Conservation (phyloP, 345 rosid genomes). For the Chamaenerion angustifolium region DNA sequence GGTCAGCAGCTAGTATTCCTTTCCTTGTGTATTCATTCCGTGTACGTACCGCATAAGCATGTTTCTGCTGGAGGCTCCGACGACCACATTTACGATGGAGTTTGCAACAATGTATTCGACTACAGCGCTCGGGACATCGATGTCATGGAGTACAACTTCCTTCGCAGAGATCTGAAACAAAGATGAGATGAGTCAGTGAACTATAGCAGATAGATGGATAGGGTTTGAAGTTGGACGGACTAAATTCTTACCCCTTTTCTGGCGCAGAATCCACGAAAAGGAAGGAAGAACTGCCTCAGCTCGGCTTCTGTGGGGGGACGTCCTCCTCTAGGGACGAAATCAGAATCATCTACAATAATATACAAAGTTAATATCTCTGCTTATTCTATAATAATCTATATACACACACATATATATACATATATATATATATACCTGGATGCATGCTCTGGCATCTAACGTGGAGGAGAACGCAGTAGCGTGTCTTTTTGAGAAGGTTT, state of each 20-base stretch:
- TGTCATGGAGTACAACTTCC: constrained; percentile 49
- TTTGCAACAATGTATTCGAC: constrained; percentile 25
- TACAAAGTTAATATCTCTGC: too few species aligned
- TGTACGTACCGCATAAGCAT: constrained; percentile 24
- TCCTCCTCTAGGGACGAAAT: constrained; percentile 19
- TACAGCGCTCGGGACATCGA: constrained; percentile 44
- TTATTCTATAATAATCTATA: too few species aligned
- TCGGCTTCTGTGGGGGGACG: constrained; percentile 39
- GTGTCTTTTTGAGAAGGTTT: constrained; percentile 13
- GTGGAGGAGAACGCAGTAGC: constrained; percentile 28
- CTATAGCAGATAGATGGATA: too few species aligned
- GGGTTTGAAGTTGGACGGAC: not conserved
- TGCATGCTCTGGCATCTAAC: constrained; percentile 17
- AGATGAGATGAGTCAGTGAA: too few species aligned
- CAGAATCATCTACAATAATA: constrained; percentile 15
- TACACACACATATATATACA: too few species aligned
- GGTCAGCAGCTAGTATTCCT: too few species aligned
- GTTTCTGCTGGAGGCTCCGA: constrained; percentile 41
- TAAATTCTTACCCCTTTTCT: constrained; percentile 48
- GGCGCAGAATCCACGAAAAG: constrained; percentile 53
- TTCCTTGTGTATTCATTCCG: too few species aligned
- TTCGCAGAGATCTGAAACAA: constrained; percentile 33
- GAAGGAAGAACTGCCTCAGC: constrained; percentile 42
- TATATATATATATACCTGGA: constrained; percentile 9
- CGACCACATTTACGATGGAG: constrained; percentile 32